A percentile compares a stretch with the other conserved stretches of the same genome.
Evolutionary conservation across 352 stramenopile species (phyloP).

Genomic region (Globisporangium cystogenes): DNA sequence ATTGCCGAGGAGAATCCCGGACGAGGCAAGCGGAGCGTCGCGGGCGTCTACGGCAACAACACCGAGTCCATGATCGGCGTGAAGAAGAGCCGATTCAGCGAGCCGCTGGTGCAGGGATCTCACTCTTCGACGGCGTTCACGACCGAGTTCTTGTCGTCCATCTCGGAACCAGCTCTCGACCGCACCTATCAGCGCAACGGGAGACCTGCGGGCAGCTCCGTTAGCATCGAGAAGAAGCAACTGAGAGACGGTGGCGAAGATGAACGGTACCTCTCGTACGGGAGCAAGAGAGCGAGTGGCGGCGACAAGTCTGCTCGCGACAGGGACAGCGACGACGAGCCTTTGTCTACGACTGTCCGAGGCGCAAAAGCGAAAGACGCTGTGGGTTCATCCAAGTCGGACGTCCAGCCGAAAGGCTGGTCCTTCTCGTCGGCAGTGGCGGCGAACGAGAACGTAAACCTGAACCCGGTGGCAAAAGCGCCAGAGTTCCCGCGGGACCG

Average conservation of each 20-base stretch:
- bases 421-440: constrained; percentile 3
- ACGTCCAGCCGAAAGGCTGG: neutral
- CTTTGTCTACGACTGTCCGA: neutral
- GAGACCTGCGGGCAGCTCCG: neutral
- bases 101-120: constrained; percentile 9
- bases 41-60: constrained; percentile 2
- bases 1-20: constrained; percentile 11
- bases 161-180: constrained; percentile 1
- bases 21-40: constrained; percentile 8
- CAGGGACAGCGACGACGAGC: constrained; percentile 10
- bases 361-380: neutral
- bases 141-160: constrained; percentile 6
- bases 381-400: neutral
- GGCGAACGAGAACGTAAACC: constrained; percentile 5
- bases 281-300: constrained; percentile 14
- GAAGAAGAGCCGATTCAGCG: constrained; percentile 15
- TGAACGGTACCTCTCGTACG: constrained; percentile 39
- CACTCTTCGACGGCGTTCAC: constrained; percentile 1
- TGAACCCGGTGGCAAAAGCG: constrained; percentile 6
- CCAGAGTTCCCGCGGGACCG: constrained; percentile 26
- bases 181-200: neutral
- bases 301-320: neutral
- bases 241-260: neutral
- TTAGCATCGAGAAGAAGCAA: neutral
- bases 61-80: neutral